Base-by-base conservation (phyloP, 345 rosid genomes). In the Cardiospermum halicacabum region DNA sequence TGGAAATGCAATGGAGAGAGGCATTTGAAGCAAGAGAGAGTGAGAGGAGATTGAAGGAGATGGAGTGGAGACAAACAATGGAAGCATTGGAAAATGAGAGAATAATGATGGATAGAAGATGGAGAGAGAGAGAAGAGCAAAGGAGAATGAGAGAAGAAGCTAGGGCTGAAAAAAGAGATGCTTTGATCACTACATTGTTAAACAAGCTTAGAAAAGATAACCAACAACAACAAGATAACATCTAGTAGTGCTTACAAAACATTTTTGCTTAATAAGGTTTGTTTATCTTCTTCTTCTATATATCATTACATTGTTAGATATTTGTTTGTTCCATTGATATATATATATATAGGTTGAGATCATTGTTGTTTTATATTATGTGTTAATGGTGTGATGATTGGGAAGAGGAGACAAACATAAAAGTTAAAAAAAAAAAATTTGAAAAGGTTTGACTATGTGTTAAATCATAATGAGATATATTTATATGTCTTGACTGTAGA, bases 51-150 rank as follows among this genome's bases (percentile, higher is more conserved):
- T 36, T 45, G 67, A 85, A 77, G 77, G 99, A 94, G 81, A 85
- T 60, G 78, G 99, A 91, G 70, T 94, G 99, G 99, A 76, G 93
- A 74, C 86, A 72, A 68, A 82, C 74, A 12, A 94, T 91, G 99
- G 89, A 83, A 56, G 89, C 81, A 0, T 54, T 94, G 18, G 99
- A 94, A 79, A 91, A 87, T 8, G 97, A 91, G 75, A 85, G 97
- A 86, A 61, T 84, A 19, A 79, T 85, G 75, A 73, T 87, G 75
- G 99, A 94, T 39, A 84, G 86, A 64, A 74, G 84, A 60, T 94
- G 96, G 96, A 84, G 89, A 73, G 97, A 94, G 60, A 80, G 82
- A 73, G 99, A 91, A 58, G 99, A 94, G 69, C 93, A 94, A 79
- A 84, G 99, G 60, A 82, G 89, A 34, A 47, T 76, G 37, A 87